Evolutionary conservation across 768 basidiomycete species (phyloP).

Genomic region (Coprinellus micaceus): DNA sequence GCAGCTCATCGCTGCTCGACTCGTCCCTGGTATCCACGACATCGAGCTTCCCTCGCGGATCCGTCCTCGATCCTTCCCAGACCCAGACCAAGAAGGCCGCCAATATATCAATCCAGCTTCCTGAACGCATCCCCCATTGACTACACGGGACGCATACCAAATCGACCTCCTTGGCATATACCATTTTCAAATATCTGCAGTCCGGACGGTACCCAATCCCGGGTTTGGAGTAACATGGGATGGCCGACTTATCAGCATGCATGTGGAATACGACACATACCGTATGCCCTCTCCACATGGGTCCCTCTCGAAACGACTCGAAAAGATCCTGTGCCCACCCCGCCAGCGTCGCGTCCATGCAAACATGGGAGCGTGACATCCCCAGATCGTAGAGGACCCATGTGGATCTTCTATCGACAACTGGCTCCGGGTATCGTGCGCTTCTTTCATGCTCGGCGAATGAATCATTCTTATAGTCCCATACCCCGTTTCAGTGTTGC

Average conservation of each 20-base stretch:
- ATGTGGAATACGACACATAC: background rate
- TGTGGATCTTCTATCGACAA: slow-evolving; percentile 6
- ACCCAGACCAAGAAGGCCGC: too few relatives aligned
- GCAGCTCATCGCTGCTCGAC: too few relatives aligned
- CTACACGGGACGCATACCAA: too few relatives aligned
- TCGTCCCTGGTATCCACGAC: too few relatives aligned
- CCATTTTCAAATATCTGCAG: too few relatives aligned
- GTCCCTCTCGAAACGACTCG: background rate
- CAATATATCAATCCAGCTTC: too few relatives aligned
- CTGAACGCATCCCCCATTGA: too few relatives aligned
- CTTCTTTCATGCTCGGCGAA: slow-evolving; percentile 2
- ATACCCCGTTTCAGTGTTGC: background rate
- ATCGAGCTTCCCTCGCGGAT: too few relatives aligned
- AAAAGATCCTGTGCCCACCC: background rate
- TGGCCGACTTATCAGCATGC: background rate
- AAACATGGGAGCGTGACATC: background rate
- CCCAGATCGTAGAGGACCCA: background rate
- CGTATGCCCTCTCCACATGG: background rate
- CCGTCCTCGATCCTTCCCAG: too few relatives aligned
- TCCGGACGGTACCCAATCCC: too few relatives aligned
- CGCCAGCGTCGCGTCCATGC: background rate
- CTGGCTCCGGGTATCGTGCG: slow-evolving; percentile 2
- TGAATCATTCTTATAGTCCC: background rate
- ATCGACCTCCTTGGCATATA: too few relatives aligned
- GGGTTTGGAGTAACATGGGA: too few relatives aligned